A percentile compares a stretch with the other conserved stretches of the same genome.
phyloP scores from a whole-genome alignment of 164 flowering plant genomes.

The Chloranthus sessilifolius region DNA sequence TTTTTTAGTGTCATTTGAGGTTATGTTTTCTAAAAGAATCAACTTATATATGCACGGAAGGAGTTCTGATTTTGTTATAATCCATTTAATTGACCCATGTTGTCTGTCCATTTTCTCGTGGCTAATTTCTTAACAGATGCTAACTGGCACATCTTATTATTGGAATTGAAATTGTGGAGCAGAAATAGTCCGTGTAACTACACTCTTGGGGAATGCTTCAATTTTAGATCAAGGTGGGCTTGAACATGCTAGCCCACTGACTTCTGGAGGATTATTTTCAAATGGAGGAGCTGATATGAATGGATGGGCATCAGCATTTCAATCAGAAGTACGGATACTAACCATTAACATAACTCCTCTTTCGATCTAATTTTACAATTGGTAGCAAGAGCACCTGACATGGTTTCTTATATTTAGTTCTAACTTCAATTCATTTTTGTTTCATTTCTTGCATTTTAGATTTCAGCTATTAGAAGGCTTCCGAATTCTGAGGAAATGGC shows the following conservation, averaged over 20 bases:
- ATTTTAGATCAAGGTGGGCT: conserved; percentile 96
- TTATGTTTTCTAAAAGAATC: not conserved
- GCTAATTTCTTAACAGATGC: conserved; percentile 12
- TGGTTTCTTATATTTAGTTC: too few species aligned
- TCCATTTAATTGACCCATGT: conserved; percentile 8
- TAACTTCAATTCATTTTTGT: conserved; percentile 36
- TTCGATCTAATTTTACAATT: conserved; percentile 59
- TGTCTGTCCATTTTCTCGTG: conserved; percentile 10
- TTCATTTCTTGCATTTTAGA: conserved; percentile 28
- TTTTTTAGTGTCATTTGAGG: not conserved
- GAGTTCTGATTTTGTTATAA: conserved; percentile 10
- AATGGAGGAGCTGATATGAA: conserved; percentile 86
- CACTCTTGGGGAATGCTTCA: conserved; percentile 97
- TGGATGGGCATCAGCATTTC: conserved; percentile 85
- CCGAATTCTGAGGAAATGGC: too few species aligned
- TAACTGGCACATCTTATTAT: conserved; percentile 17
- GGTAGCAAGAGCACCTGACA: too few species aligned
- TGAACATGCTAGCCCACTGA: conserved; percentile 91
- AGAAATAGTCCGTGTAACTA: conserved; percentile 98
- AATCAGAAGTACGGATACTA: conserved; percentile 97
- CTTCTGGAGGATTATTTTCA: conserved; percentile 86
- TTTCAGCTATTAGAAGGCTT: conserved; percentile 19
- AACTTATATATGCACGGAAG: not conserved
- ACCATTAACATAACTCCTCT: conserved; percentile 83
- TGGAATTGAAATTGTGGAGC: conserved; percentile 42